Conservation (phyloP, 2,329 filamentous ascomycete genomes). For the Arthrinium phaeospermum region DNA sequence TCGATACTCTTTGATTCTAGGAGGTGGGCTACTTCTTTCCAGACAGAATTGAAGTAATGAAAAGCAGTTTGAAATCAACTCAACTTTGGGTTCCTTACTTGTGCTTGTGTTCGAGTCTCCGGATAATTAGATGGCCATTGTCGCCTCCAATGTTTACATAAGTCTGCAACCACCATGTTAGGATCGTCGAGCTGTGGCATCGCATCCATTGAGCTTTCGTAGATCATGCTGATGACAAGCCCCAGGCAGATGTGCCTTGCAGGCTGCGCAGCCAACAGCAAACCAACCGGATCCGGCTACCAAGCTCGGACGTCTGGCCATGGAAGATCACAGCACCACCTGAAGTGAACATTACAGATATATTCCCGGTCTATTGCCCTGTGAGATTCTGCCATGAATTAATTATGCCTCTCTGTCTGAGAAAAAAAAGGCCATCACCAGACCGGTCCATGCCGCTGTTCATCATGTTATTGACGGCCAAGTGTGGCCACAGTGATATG, state of each 20-base stretch:
- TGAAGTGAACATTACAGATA: not conserved
- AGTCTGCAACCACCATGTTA: slow-evolving; percentile 10
- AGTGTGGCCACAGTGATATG: slow-evolving; percentile 10
- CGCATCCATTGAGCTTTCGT: not conserved
- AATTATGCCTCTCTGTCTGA: not conserved
- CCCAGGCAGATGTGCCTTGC: slow-evolving; percentile 1
- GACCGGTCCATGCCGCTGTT: slow-evolving; percentile 7
- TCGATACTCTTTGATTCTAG: no score
- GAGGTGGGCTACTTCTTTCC: no score
- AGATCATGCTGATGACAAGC: not conserved
- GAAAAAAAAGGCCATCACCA: not conserved
- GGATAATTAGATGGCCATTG: not conserved
- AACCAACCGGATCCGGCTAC: slow-evolving; percentile 4
- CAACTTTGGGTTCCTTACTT: not conserved
- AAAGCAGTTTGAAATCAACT: not conserved
- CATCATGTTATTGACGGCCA: not conserved
- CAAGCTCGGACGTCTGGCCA: not conserved
- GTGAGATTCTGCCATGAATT: not conserved
- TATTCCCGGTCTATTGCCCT: slow-evolving; percentile 1
- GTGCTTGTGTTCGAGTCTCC: not conserved
- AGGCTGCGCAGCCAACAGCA: slow-evolving; percentile 5
- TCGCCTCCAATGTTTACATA: not conserved
- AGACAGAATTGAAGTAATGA: not conserved
- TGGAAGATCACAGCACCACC: not conserved
- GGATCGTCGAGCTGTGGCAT: slow-evolving; percentile 5